Evolutionary conservation across 768 basidiomycete genomes (phyloP), one percentile per base, ranked within the genome.

Genomic region (Polyporus arcularius): DNA sequence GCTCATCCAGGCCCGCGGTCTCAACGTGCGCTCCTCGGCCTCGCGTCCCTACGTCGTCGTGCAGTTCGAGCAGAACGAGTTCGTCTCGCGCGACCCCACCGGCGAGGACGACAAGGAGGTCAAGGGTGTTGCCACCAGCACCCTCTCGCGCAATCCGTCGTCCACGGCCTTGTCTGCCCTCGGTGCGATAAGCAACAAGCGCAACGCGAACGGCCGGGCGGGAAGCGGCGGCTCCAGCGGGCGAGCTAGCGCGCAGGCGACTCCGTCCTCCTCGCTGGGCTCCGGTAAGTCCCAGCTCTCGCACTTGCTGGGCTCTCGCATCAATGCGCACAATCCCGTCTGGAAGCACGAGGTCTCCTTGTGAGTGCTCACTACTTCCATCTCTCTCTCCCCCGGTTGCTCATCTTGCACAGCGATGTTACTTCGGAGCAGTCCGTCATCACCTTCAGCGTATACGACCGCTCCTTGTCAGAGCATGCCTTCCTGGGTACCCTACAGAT

Each of bases 311-410:
- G 82, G 84, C 16, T 64, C 70, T 61, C 80, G 86, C 53, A 73
- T 85, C 40, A 87, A 86, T 18, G 82, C 92, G 58, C 83, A 92
- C 70, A 98, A 94, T 78, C 96, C 97, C 11, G 88, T 96, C 21
- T 99, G 97, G 97, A 99, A 99, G 77, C 96, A 98, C 73, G 91
- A 98, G 73, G 97, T 98, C 38, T 88, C 92, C 46, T 99, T 99
- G 96, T 98, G 75, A 76, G 96, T 83, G 8, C n/a, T 28, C 31
- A 26, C 32, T 45, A 26, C 60, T 11, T 38, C 52, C 38, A 21
- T 46, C 45, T 47, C 30, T 38, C 31, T 53, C 5, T 10, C 4
- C 7, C n/a, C 15, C 4, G 40, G 51, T 10, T 12, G 52, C 58
- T 63, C 57, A 58, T 40, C 14, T 59, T 57, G 57, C 65, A 39